Conservation (phyloP, 257 asterid species). For the Galeopsis tetrahit region DNA sequence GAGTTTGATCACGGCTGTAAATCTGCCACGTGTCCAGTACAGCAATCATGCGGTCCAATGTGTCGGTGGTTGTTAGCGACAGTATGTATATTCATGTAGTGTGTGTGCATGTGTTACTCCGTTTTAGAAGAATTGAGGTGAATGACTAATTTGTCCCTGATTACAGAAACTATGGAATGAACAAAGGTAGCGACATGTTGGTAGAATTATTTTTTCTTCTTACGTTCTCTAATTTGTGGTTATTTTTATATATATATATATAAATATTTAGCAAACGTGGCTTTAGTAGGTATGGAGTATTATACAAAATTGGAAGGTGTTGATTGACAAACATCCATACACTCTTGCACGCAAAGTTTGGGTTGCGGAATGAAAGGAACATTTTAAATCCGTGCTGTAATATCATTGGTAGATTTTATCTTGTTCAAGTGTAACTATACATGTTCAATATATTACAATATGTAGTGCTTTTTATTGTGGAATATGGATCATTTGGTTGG, state of each 20-base stretch:
- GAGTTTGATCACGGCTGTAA: not conserved
- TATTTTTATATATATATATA: not conserved
- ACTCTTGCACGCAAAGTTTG: slow-evolving; percentile 33
- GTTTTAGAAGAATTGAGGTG: not conserved
- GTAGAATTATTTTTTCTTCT: not conserved
- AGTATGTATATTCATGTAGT: too few species aligned
- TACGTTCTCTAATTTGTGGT: not conserved
- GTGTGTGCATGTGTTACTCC: not conserved
- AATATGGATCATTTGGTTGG: too few species aligned
- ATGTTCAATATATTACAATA: too few species aligned
- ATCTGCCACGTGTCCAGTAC: slow-evolving; percentile 32
- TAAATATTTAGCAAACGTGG: not conserved
- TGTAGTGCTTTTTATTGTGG: too few species aligned
- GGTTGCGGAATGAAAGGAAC: not conserved
- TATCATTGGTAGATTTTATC: not conserved
- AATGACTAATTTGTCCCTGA: slow-evolving; percentile 27
- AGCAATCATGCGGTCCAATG: slow-evolving; percentile 42
- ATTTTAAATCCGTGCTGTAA: not conserved
- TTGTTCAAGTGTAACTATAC: not conserved
- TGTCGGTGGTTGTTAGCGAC: slow-evolving; percentile 57
- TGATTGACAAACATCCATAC: slow-evolving; percentile 13
- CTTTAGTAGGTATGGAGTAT: not conserved
- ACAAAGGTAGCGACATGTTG: slow-evolving; percentile 11
- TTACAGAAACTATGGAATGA: not conserved
- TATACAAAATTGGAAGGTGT: slow-evolving; percentile 8